phyloP scores from a whole-genome alignment of 768 basidiomycete species.

The Termitomyces sp. region DNA sequence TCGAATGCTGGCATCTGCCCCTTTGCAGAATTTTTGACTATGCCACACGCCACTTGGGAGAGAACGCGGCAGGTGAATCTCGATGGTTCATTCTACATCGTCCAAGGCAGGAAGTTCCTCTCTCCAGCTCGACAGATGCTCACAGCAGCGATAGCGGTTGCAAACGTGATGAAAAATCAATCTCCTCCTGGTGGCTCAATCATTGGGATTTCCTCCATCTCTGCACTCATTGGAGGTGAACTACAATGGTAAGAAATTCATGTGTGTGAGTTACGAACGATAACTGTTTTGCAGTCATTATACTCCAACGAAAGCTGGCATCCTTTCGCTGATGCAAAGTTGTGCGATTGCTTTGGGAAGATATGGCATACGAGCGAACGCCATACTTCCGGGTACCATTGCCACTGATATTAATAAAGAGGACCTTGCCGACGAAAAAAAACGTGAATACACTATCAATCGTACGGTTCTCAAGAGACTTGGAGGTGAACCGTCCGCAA shows the following conservation, averaged over 20 bases:
- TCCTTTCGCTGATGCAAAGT: slow-evolving; percentile 77
- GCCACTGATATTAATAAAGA: slow-evolving; percentile 78
- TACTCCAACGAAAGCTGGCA: slow-evolving; percentile 78
- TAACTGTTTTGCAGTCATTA: slow-evolving; percentile 50
- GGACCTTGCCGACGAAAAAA: slow-evolving; percentile 58
- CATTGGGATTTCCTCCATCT: slow-evolving; percentile 76
- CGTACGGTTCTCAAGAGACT: slow-evolving; percentile 67
- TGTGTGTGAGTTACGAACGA: background rate
- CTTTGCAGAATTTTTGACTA: slow-evolving; percentile 71
- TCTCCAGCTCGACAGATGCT: background rate
- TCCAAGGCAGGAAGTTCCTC: slow-evolving; percentile 49
- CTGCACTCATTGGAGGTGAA: slow-evolving; percentile 75
- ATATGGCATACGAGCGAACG: slow-evolving; percentile 71
- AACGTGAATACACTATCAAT: slow-evolving; percentile 61
- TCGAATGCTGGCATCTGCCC: slow-evolving; percentile 67
- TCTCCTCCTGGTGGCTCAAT: slow-evolving; percentile 71
- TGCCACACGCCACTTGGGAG: slow-evolving; percentile 64
- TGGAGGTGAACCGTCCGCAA: slow-evolving; percentile 41
- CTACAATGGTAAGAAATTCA: slow-evolving; percentile 50
- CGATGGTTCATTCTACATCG: slow-evolving; percentile 72
- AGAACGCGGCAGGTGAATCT: slow-evolving; percentile 70
- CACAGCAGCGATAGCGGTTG: slow-evolving; percentile 47
- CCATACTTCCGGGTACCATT: slow-evolving; percentile 74
- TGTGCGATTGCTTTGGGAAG: slow-evolving; percentile 78
- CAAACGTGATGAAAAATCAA: slow-evolving; percentile 73